phyloP scores from a whole-genome alignment of 2,329 filamentous ascomycete species.

The Epicoccum nigrum region DNA sequence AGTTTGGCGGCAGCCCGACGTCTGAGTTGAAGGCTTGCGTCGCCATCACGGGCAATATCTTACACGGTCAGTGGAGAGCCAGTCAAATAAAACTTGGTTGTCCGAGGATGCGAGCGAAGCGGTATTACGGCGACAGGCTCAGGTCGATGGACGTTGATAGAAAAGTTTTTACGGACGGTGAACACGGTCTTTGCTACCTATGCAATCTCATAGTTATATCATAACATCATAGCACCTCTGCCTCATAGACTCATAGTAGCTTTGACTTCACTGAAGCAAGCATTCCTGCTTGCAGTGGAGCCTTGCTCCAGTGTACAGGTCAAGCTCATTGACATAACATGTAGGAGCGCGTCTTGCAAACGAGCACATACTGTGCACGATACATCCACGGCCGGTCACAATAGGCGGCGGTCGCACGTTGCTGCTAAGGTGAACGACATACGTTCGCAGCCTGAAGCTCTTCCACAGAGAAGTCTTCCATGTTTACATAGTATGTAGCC shows the following conservation, averaged over 20 bases:
- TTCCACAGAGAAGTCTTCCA: background rate
- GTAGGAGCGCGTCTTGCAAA: no score
- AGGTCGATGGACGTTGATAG: slow-evolving; percentile 4
- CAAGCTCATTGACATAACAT: no score
- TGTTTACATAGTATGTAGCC: slow-evolving; percentile 49
- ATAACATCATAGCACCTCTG: no score
- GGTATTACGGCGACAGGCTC: background rate
- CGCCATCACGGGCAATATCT: slow-evolving; percentile 21
- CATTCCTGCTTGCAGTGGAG: no score
- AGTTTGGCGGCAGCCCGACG: slow-evolving; percentile 39
- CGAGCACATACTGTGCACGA: no score
- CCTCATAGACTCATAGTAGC: no score
- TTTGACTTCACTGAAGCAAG: background rate
- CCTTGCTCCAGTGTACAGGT: no score
- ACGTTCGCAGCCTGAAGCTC: background rate
- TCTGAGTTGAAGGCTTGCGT: slow-evolving; percentile 26
- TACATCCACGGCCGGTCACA: no score
- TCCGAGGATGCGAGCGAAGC: background rate
- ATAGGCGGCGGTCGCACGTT: background rate
- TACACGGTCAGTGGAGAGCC: background rate
- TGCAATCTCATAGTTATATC: background rate
- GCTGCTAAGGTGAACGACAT: background rate
- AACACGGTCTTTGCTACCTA: background rate
- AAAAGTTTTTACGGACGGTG: slow-evolving; percentile 22
- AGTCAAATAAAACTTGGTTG: no score